Evolutionary conservation across 129 eudicot genomes (phyloP), one percentile per base, ranked within the genome.

Genomic region (Chrysanthemum lavandulifolium): DNA sequence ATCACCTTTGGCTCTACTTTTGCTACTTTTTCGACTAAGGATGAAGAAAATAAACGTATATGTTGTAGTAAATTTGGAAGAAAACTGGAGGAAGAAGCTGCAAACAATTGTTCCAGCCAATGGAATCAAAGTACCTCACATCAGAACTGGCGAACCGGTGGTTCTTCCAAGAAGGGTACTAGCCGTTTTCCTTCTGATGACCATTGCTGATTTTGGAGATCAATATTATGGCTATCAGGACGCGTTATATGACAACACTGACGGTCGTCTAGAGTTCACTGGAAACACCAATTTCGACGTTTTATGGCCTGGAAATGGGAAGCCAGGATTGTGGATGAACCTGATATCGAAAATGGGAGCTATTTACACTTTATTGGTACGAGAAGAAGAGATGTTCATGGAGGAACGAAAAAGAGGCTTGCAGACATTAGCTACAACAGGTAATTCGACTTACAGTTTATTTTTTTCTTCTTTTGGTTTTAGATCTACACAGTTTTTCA

Each of bases 161-260:
- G 23, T 45, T 29, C 72, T 90, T 71, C 86, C 97, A 0, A 68
- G 99, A 69, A 81, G 96, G 73, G 76, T 90, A 1, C 81, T 94
- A 0, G 99, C 96, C 0, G 62, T 80, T 60, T 94, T 94, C 50
- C 86, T 90, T 0, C 60, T 94, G 58, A 88, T 94, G 97, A 94
- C 99, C 11, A 94, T 94, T 52, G 99, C 96, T 0, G 99, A 94
- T 73, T 94, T 94, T 69, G 88, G 97, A 23, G 99, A 94, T 63
- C 99, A 94, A 54, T 75, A 82, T 3, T 94, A 86, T 16, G 82
- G 89, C 5, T 94, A 84, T 14, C 99, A 94, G 77, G 97, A 94
- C 40, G 61, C 21, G 4, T 33, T 90, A 60, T 94, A 88, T 33
- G 91, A 84, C 7, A 94, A 94, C 77, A 21, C 72, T 0, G 77